Conservation (phyloP, 148 eudicot species). For the Cornus kousa region DNA sequence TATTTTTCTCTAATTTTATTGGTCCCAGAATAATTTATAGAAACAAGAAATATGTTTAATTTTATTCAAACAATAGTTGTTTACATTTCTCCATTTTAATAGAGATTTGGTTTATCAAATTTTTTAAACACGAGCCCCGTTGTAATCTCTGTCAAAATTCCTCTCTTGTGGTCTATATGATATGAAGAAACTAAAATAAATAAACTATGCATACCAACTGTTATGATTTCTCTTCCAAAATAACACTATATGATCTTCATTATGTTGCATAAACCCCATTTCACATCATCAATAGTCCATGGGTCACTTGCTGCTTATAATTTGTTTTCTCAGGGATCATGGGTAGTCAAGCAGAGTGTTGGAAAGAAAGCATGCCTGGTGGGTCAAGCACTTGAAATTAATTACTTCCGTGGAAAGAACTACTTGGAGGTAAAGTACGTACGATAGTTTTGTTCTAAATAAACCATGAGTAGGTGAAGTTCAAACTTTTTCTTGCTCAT, state of each 20-base stretch:
- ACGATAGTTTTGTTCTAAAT: conserved; percentile 5
- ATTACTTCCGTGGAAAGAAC: conserved; percentile 63
- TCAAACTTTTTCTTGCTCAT: background rate
- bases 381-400: conserved; percentile 70
- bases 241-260: background rate
- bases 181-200: too few relatives aligned
- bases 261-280: background rate
- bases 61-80: too few relatives aligned
- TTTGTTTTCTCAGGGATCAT: conserved; percentile 51
- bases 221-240: background rate
- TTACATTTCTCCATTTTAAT: too few relatives aligned
- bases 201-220: background rate
- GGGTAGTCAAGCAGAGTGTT: conserved; percentile 82
- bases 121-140: too few relatives aligned
- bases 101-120: too few relatives aligned
- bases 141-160: too few relatives aligned
- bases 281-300: background rate
- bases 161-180: too few relatives aligned
- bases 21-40: background rate
- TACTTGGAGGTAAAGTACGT: conserved; percentile 51
- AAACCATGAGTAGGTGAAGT: background rate
- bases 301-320: background rate
- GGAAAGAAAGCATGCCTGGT: conserved; percentile 68
- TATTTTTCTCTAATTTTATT: background rate
- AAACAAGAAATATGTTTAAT: background rate